These are phyloP conservation scores for Boletus vermiculosoides DNA, from an alignment of 768 basidiomycete genomes.

Conservation along the genomic window DNA sequence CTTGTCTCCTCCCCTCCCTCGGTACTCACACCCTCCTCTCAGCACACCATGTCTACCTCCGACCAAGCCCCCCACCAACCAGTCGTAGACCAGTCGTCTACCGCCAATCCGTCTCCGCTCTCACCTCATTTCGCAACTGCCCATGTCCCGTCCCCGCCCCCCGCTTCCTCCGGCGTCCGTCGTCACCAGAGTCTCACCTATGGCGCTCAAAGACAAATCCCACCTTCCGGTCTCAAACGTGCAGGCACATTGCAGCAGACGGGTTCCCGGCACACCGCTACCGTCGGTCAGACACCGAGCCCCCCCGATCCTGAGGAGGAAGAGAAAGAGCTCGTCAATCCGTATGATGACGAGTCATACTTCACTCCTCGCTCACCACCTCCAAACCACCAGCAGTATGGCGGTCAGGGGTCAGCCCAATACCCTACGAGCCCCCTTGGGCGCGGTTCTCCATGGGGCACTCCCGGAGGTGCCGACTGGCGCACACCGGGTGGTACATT, in stretches of 20 bases:
- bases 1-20: background rate
- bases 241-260: constrained; percentile 65
- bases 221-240: constrained; percentile 59
- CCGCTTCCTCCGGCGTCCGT: constrained; percentile 67
- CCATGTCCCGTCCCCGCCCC: constrained; percentile 66
- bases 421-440: constrained; percentile 58
- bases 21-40: constrained; percentile 16
- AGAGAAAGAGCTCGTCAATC: constrained; percentile 42
- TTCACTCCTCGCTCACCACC: constrained; percentile 47
- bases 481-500: constrained; percentile 40
- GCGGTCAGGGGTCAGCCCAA: constrained; percentile 34
- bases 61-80: constrained; percentile 44
- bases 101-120: constrained; percentile 49
- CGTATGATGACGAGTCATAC: constrained; percentile 53
- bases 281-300: constrained; percentile 40
- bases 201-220: constrained; percentile 55
- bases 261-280: constrained; percentile 35
- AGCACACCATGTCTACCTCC: constrained; percentile 24
- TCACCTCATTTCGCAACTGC: constrained; percentile 58
- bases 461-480: constrained; percentile 58
- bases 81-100: constrained; percentile 46
- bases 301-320: constrained; percentile 54
- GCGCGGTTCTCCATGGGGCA: constrained; percentile 65
- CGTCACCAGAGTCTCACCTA: constrained; percentile 80
- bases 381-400: constrained; percentile 42